phyloP scores from a whole-genome alignment of 768 basidiomycete species.

The Xerocomus brunneocitrinus region DNA sequence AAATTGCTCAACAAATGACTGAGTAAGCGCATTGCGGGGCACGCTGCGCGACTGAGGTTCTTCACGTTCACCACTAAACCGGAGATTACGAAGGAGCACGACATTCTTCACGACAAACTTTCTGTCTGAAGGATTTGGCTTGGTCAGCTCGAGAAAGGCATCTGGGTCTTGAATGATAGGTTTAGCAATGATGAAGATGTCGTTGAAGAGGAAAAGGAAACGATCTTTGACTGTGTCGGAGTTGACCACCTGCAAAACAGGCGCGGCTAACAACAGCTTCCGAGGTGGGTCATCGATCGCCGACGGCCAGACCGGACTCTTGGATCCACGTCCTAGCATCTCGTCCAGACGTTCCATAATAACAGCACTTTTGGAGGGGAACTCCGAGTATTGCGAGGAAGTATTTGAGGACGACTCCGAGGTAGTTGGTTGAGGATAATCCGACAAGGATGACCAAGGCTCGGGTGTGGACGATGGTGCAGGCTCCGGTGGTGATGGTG shows the following conservation, averaged over 20 bases:
- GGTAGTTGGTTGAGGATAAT: conserved; percentile 63
- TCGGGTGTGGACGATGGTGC: conserved; percentile 67
- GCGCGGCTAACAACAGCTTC: conserved; percentile 76
- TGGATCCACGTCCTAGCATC: conserved; percentile 57
- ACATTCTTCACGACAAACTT: conserved; percentile 89
- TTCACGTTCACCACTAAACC: conserved; percentile 65
- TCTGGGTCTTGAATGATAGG: conserved; percentile 73
- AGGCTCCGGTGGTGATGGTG: conserved; percentile 50
- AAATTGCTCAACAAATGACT: conserved; percentile 76
- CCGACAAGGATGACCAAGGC: conserved; percentile 71
- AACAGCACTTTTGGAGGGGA: conserved; percentile 43
- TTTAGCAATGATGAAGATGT: conserved; percentile 91
- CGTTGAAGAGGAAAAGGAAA: conserved; percentile 95
- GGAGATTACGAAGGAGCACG: conserved; percentile 67
- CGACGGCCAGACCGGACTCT: conserved; percentile 54
- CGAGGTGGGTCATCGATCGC: conserved; percentile 83
- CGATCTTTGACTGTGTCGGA: conserved; percentile 93
- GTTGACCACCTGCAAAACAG: conserved; percentile 92
- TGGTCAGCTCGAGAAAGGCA: conserved; percentile 51
- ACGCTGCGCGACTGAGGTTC: conserved; percentile 48
- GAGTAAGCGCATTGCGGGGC: conserved; percentile 59
- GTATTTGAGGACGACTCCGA: conserved; percentile 74
- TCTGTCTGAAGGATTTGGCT: conserved; percentile 58
- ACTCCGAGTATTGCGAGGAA: conserved; percentile 60
- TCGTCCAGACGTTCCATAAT: conserved; percentile 71